Base-by-base conservation (phyloP, 1,284 basidiomycete genomes). In the Ustilago cynodontis region DNA sequence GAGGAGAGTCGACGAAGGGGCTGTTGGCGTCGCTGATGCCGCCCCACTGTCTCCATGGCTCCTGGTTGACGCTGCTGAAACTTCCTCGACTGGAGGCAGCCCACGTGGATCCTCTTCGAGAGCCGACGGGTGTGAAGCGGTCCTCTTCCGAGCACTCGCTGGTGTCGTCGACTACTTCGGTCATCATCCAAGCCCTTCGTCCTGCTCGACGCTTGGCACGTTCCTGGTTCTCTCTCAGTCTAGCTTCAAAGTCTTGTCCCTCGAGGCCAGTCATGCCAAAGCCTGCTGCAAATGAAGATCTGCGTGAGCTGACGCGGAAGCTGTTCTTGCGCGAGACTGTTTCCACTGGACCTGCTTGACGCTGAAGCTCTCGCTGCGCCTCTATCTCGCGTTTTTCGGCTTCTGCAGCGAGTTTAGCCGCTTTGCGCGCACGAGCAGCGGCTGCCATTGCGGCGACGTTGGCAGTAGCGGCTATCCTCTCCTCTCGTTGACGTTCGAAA, bases 151-250 rank as follows among this genome's bases (percentile, higher is more conserved):
- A 80, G 47, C 69, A 64, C 35, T 80, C 81, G 59, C 76, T 78
- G 16, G 82, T 79, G 29, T 84, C 82, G 52, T 82, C 82, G 26
- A 81, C 76, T 35, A 81, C 77, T 29, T 79, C 78, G 57, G 80
- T 78, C 78, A 81, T 78, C 81, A 81, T 81, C 82, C 81, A 83
- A 22, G 81, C 79, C 13, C 77, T 65, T 49, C 83, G 74, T 13
- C 82, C 83, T 1, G 81, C 81, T 14, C 59, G 67, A n/a, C 71
- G 59, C 52, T 59, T 69, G 33, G 78, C 56, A 16, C 82, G 71
- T 20, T 83, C 83, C 59, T 84, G 83, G 57, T 85, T 85, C 66
- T 83, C 79, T 22, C 77, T 65, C 18, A 85, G 67, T 29, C 77
- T 59, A n/a, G 62, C 69, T 51, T 83, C 82, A 29, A 84, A 67